These are phyloP conservation scores for Hebeloma cylindrosporum DNA, from an alignment of 768 basidiomycete genomes.

Conservation along the genomic window DNA sequence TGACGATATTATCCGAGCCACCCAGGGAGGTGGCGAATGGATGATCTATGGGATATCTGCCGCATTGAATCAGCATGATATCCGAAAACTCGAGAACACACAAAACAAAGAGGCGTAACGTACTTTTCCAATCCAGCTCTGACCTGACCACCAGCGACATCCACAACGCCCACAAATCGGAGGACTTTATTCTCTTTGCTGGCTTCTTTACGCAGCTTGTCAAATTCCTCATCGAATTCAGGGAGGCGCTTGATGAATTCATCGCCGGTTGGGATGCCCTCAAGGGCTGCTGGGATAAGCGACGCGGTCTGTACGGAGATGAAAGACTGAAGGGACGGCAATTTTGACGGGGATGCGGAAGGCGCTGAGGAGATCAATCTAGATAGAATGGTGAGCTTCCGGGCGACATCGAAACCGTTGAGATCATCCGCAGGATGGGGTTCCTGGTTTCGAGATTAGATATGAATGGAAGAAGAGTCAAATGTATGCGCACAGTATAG, in stretches of 20 bases:
- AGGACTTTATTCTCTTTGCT: slow-evolving; percentile 80
- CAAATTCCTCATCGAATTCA: slow-evolving; percentile 80
- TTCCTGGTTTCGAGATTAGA: slow-evolving; percentile 53
- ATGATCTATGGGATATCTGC: slow-evolving; percentile 84
- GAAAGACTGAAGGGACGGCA: slow-evolving; percentile 73
- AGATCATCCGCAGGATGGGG: slow-evolving; percentile 97
- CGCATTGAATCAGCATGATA: slow-evolving; percentile 5
- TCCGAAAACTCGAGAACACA: neutral
- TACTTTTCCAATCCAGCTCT: slow-evolving; percentile 90
- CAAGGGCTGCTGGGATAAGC: slow-evolving; percentile 78
- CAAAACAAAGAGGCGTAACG: slow-evolving; percentile 27
- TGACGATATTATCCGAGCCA: slow-evolving; percentile 96
- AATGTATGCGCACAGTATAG: slow-evolving; percentile 70
- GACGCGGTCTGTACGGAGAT: slow-evolving; percentile 78
- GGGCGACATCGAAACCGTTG: slow-evolving; percentile 94
- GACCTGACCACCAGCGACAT: slow-evolving; percentile 67
- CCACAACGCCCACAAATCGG: slow-evolving; percentile 93
- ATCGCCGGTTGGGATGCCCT: slow-evolving; percentile 66
- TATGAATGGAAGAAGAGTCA: neutral
- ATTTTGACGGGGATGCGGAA: slow-evolving; percentile 32
- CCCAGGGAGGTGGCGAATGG: slow-evolving; percentile 95
- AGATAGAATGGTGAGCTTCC: slow-evolving; percentile 94
- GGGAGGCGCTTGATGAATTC: slow-evolving; percentile 81
- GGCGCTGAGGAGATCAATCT: slow-evolving; percentile 61
- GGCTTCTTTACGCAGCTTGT: slow-evolving; percentile 74